These are phyloP conservation scores for Akanthomyces uredinophilus DNA, from an alignment of 2,329 filamentous ascomycete genomes.

Conservation along the genomic window DNA sequence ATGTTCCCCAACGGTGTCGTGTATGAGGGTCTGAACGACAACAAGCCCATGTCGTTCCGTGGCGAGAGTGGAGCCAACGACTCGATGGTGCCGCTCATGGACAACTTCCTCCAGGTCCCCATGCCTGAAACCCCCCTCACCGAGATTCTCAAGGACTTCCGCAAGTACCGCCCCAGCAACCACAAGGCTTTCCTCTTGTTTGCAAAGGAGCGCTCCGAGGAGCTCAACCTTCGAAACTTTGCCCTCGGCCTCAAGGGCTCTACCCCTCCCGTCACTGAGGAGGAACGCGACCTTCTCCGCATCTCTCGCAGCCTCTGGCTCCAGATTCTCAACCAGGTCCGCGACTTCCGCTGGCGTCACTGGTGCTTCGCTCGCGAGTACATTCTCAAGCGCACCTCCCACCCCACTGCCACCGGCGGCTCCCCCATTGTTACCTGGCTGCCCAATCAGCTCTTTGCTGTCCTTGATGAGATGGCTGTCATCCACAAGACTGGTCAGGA, in stretches of 20 bases:
- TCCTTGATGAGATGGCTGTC: slow-evolving; percentile 64
- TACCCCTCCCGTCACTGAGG: slow-evolving; percentile 20
- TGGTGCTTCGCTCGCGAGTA: slow-evolving; percentile 85
- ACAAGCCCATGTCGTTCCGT: slow-evolving; percentile 71
- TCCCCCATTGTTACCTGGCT: slow-evolving; percentile 81
- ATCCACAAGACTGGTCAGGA: slow-evolving; percentile 43
- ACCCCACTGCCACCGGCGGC: slow-evolving; percentile 75
- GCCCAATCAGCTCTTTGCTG: slow-evolving; percentile 73
- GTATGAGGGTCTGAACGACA: slow-evolving; percentile 75
- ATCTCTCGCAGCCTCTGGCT: slow-evolving; percentile 58
- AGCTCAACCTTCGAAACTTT: slow-evolving; percentile 53
- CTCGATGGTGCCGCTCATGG: slow-evolving; percentile 85
- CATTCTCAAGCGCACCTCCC: slow-evolving; percentile 70
- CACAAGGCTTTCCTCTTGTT: slow-evolving; percentile 79
- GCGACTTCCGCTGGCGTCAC: slow-evolving; percentile 78
- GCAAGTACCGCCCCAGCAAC: slow-evolving; percentile 81
- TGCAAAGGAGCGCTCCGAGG: slow-evolving; percentile 49
- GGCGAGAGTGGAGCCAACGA: slow-evolving; percentile 94
- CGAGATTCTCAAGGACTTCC: slow-evolving; percentile 81
- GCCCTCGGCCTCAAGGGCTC: slow-evolving; percentile 37
- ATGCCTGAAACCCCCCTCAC: slow-evolving; percentile 91
- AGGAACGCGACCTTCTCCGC: slow-evolving; percentile 40
- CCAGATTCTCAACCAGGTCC: slow-evolving; percentile 65
- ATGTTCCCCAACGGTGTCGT: slow-evolving; percentile 93
- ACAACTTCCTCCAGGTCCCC: slow-evolving; percentile 77